These are phyloP conservation scores for Excoecaria agallocha DNA, from an alignment of 345 rosid species.

Conservation along the genomic window DNA sequence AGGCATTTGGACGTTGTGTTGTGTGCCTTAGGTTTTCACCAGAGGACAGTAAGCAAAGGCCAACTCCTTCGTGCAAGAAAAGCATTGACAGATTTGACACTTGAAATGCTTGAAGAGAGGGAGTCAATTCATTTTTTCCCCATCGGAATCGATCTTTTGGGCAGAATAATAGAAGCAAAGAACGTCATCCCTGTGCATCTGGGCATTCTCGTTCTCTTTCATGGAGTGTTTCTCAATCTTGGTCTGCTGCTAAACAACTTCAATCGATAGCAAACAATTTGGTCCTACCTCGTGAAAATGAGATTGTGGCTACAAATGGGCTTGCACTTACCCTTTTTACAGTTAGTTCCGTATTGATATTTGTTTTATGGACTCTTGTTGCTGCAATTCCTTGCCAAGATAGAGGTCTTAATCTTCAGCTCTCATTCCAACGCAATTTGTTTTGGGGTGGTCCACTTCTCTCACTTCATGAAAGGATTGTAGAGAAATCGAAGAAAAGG, in stretches of 20 bases:
- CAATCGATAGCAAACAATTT: slow-evolving; percentile 33
- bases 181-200: slow-evolving; percentile 12
- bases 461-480: slow-evolving; percentile 32
- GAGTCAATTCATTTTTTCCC: slow-evolving; percentile 33
- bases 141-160: slow-evolving; percentile 39
- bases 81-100: slow-evolving; percentile 37
- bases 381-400: slow-evolving; percentile 51
- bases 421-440: slow-evolving; percentile 31
- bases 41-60: slow-evolving; percentile 31
- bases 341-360: slow-evolving; percentile 31
- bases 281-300: slow-evolving; percentile 31
- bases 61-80: slow-evolving; percentile 43
- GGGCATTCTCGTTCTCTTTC: slow-evolving; percentile 44
- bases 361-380: slow-evolving; percentile 41
- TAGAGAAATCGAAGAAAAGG: slow-evolving; percentile 41
- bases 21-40: slow-evolving; percentile 37
- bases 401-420: slow-evolving; percentile 31
- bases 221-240: slow-evolving; percentile 43
- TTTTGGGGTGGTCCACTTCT: slow-evolving; percentile 27
- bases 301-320: slow-evolving; percentile 37
- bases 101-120: slow-evolving; percentile 43
- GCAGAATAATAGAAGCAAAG: slow-evolving; percentile 17
- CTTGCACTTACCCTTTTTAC: slow-evolving; percentile 31
- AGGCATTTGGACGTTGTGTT: slow-evolving; percentile 65
- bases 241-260: slow-evolving; percentile 48